phyloP scores from a whole-genome alignment of 2,329 filamentous ascomycete species.

The Zymoseptoria ardabiliae region DNA sequence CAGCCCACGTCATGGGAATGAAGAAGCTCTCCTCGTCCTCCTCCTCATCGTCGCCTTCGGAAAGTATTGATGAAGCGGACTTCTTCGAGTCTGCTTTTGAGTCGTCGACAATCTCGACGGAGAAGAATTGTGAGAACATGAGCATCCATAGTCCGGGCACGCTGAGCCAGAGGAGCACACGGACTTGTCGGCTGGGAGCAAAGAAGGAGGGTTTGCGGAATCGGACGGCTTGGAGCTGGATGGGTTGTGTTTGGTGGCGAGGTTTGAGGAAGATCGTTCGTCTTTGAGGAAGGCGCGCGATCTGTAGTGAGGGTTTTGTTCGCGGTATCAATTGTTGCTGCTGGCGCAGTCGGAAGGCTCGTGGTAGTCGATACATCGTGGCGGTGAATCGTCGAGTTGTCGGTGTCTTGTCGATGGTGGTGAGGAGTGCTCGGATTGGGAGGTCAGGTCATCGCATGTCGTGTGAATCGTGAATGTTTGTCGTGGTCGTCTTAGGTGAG shows the following conservation, averaged over 20 bases:
- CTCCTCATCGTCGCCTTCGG: conserved; percentile 22
- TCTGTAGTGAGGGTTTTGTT: not conserved
- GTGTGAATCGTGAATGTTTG: not conserved
- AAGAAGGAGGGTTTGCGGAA: conserved; percentile 10
- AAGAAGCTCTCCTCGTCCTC: conserved; percentile 36
- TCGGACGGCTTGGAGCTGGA: conserved; percentile 2
- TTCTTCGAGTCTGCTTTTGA: conserved; percentile 6
- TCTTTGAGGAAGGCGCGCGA: not conserved
- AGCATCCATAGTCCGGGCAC: not conserved
- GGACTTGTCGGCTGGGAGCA: conserved; percentile 3
- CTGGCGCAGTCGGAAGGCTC: conserved; percentile 24
- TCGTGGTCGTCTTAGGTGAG: not conserved
- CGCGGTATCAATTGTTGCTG: conserved; percentile 6
- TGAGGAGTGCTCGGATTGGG: not conserved
- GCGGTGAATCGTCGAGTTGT: not conserved
- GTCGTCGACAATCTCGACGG: not conserved
- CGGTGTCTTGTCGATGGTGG: not conserved
- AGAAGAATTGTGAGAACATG: not conserved
- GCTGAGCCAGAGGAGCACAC: not conserved
- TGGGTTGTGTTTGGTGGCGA: not conserved
- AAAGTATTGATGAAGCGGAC: not conserved
- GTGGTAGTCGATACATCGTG: conserved; percentile 25
- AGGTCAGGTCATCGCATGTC: not conserved
- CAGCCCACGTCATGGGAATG: conserved; percentile 43
- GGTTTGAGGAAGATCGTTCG: not conserved